Base-by-base conservation (phyloP, 257 asterid genomes). In the Solanum corneliomulleri region DNA sequence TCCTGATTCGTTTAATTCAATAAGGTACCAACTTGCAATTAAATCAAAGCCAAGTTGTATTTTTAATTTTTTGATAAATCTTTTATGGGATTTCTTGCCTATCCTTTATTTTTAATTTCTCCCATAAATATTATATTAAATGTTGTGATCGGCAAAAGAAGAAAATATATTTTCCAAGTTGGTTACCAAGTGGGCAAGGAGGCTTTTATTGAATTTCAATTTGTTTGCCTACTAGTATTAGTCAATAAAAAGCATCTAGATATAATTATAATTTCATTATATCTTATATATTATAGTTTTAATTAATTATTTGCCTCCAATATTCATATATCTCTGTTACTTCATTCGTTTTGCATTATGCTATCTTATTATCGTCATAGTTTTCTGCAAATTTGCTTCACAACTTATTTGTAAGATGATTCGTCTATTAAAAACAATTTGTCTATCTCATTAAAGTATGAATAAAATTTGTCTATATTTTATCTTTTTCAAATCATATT, bases 131-230 rank as follows among this genome's bases (percentile, higher is more conserved):
- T 72, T 72, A 70, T 75, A 60, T 44, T 69, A 74, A 35, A 18
- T 37, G 85, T 77, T 71, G 25, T 15, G 16, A 86, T 37, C 66
- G 39, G 45, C 47, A 62, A 66, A 60, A 62, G 72, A 56, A 41
- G 64, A 80, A 80, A 83, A 42, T 71, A 35, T 60, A 62, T 37
- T 72, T 76, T 86, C 87, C 93, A 89, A 91, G 78, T 88, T 88
- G 92, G 41, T 71, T 18, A 68, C 89, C 94, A 92, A 92, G 93
- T 92, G 91, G 95, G 37, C 92, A 90, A 86, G 82, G 29, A 89
- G 90, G 91, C 89, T 85, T 81, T 89, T 86, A 87, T 56, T 86
- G 33, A 69, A 86, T 86, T 84, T 83, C 83, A 31, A 89, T 86
- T 89, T 35, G 29, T 29, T 62, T 52, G 37, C 82, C 82, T 21